Conservation (phyloP, 208 protist genomes). For the Trichomonas gallinae region DNA sequence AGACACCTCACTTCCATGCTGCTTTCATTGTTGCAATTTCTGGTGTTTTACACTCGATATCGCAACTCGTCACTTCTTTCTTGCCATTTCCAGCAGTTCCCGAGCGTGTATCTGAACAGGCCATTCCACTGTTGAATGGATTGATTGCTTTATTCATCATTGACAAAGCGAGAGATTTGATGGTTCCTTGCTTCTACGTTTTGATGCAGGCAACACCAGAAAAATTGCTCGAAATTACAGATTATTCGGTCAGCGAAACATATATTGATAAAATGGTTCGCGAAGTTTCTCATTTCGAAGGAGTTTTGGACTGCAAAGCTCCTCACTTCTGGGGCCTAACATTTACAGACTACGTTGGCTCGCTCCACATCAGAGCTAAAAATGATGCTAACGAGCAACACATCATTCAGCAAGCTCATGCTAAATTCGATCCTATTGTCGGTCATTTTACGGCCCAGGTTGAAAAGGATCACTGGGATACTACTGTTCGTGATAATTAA, state of each 20-base stretch:
- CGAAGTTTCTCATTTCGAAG: slow-evolving; percentile 15
- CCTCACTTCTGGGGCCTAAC: neutral
- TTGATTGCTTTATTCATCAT: slow-evolving; percentile 1
- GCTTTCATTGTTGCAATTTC: neutral
- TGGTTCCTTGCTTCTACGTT: neutral
- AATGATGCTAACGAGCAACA: slow-evolving; percentile 21
- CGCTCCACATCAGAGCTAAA: neutral
- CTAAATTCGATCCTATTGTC: slow-evolving; percentile 6
- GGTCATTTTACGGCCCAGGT: neutral
- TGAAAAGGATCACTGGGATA: slow-evolving; percentile 19
- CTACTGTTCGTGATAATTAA: neutral
- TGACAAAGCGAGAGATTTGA: neutral
- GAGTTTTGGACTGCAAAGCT: neutral
- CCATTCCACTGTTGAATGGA: neutral
- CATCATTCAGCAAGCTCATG: neutral
- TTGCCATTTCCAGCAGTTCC: neutral
- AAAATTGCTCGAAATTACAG: neutral
- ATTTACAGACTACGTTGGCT: slow-evolving; percentile 13
- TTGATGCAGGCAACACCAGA: slow-evolving; percentile 3
- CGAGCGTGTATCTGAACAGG: neutral
- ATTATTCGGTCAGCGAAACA: neutral
- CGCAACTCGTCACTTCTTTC: neutral
- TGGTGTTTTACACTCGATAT: neutral
- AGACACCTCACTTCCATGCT: neutral
- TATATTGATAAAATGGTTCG: neutral